These are phyloP conservation scores for Panus rudis DNA, from an alignment of 768 basidiomycete species.

Conservation along the genomic window DNA sequence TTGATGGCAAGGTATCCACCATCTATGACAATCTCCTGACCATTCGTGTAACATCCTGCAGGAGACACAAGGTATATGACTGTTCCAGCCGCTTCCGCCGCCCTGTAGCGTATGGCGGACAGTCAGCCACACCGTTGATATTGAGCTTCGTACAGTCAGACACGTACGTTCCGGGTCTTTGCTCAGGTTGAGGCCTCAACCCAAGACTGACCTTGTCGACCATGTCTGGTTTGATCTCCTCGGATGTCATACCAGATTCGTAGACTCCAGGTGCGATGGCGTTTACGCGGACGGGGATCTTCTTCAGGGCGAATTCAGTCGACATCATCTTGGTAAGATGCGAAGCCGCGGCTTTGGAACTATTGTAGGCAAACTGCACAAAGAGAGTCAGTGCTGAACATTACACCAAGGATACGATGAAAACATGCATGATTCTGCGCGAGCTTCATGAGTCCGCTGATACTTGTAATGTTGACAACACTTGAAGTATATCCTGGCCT, in stretches of 20 bases:
- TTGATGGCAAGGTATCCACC: constrained; percentile 73
- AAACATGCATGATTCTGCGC: constrained; percentile 69
- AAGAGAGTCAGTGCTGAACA: background rate
- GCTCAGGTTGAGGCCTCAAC: constrained; percentile 53
- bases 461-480: constrained; percentile 73
- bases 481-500: constrained; percentile 48
- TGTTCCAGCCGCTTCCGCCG: constrained; percentile 71
- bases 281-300: constrained; percentile 61
- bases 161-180: constrained; percentile 62
- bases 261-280: constrained; percentile 73
- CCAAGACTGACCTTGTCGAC: constrained; percentile 53
- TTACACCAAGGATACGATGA: background rate
- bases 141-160: too few relatives aligned
- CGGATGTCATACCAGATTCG: constrained; percentile 69
- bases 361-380: constrained; percentile 72
- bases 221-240: constrained; percentile 37
- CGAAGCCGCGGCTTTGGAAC: constrained; percentile 68
- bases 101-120: constrained; percentile 32
- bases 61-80: constrained; percentile 68
- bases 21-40: constrained; percentile 73
- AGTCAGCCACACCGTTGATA: background rate
- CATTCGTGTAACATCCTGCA: constrained; percentile 69
- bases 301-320: constrained; percentile 67
- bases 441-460: constrained; percentile 64
- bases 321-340: constrained; percentile 74